Conservation (phyloP, 2,329 filamentous ascomycete genomes). For the Dactylella cylindrospora region DNA sequence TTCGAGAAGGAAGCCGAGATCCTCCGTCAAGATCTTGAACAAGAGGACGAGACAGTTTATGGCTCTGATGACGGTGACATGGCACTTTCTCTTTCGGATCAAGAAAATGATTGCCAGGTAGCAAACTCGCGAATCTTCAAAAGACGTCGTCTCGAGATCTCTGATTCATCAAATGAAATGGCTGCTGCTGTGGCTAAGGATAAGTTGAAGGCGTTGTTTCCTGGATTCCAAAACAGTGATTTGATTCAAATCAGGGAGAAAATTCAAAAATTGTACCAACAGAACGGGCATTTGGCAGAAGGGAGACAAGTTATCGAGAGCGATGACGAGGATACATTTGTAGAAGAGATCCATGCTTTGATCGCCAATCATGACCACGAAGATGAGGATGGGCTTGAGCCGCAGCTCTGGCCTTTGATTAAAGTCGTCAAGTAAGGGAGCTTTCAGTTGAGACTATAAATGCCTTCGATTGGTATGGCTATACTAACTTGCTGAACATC, state of each 20-base stretch:
- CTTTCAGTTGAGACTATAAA: no score
- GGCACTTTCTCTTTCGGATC: constrained; percentile 6
- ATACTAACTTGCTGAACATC: not conserved
- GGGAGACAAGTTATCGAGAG: constrained; percentile 12
- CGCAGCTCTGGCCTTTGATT: constrained; percentile 28
- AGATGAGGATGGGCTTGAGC: constrained; percentile 3
- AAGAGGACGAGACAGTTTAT: not conserved
- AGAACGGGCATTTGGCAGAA: not conserved
- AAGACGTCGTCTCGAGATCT: constrained; percentile 23
- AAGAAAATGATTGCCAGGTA: not conserved
- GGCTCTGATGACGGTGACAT: not conserved
- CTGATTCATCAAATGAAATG: not conserved
- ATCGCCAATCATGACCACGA: constrained; percentile 12
- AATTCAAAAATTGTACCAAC: constrained; percentile 6
- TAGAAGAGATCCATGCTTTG: constrained; percentile 9
- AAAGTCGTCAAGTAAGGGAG: constrained; percentile 19
- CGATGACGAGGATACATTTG: constrained; percentile 19
- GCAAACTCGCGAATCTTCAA: constrained; percentile 5
- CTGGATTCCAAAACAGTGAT: constrained; percentile 5
- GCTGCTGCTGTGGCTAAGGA: constrained; percentile 10
- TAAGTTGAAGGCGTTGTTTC: constrained; percentile 32
- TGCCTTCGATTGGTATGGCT: not conserved
- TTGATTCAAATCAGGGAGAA: not conserved
- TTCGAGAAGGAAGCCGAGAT: constrained; percentile 28
- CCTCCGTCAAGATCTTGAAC: constrained; percentile 15